Conservation (phyloP, 83 land plant genomes). For the Thuja plicata region DNA sequence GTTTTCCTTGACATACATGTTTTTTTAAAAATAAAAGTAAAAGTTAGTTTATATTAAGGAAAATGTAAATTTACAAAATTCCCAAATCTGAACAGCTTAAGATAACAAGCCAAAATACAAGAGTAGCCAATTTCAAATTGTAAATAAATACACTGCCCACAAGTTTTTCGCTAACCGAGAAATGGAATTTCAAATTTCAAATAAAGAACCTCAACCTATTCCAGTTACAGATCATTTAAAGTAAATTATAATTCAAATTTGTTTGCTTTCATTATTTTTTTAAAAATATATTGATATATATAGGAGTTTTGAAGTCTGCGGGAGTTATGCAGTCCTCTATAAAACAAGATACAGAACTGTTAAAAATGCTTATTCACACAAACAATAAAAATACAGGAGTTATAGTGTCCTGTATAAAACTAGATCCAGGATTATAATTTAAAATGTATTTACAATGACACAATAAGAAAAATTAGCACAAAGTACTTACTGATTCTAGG, state of each 20-base stretch:
- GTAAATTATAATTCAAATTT: background rate
- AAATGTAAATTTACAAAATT: too few species aligned
- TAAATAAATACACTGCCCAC: too few species aligned
- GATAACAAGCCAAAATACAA: too few species aligned
- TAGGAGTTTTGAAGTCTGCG: background rate
- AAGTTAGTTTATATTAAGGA: too few species aligned
- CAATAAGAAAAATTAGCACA: background rate
- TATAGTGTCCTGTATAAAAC: background rate
- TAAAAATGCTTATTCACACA: background rate
- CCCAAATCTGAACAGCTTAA: too few species aligned
- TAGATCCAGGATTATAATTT: background rate
- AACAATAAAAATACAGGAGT: background rate
- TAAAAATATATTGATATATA: background rate
- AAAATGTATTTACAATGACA: background rate
- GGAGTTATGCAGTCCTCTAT: too few species aligned
- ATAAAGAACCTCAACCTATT: background rate
- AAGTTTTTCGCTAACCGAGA: background rate
- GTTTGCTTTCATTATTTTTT: background rate
- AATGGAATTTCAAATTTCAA: background rate
- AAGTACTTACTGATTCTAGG: background rate
- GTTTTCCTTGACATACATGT: background rate
- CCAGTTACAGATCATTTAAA: background rate
- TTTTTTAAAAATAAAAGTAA: too few species aligned
- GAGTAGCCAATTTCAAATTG: too few species aligned
- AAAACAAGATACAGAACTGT: too few species aligned